These are phyloP conservation scores for Chrysosphaeria jannelii DNA, from an alignment of 2,329 filamentous ascomycete species.

Conservation along the genomic window DNA sequence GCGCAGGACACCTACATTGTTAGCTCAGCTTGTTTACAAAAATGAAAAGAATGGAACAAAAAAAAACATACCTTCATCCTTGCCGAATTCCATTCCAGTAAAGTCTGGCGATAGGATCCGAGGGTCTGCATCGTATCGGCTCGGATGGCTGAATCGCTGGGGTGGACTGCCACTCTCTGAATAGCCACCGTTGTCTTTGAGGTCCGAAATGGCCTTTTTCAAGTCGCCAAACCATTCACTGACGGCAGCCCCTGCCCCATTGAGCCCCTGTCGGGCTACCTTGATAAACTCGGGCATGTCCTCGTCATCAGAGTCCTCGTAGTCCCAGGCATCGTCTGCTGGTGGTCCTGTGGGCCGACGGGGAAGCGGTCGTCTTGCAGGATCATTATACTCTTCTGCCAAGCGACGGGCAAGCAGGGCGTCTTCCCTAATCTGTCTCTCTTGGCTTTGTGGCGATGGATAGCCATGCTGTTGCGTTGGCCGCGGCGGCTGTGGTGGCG, in stretches of 20 bases:
- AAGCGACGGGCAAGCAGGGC: conserved; percentile 74
- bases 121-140: too few species aligned
- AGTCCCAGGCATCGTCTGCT: conserved; percentile 11
- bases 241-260: conserved; percentile 77
- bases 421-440: conserved; percentile 66
- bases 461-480: conserved; percentile 24
- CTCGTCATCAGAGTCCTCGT: conserved; percentile 28
- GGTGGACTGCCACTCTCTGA: too few species aligned
- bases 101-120: too few species aligned
- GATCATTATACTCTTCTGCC: conserved; percentile 43
- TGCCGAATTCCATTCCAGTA: too few species aligned
- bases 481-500: conserved; percentile 53
- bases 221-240: conserved; percentile 78
- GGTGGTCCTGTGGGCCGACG: conserved; percentile 10
- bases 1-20: too few species aligned
- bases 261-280: conserved; percentile 78
- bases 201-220: conserved; percentile 76
- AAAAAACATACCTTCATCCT: too few species aligned
- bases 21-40: too few species aligned
- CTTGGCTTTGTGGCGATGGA: conserved; percentile 34
- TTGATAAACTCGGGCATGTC: conserved; percentile 81
- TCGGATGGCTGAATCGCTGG: too few species aligned
- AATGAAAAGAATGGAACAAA: too few species aligned
- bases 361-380: conserved; percentile 4
- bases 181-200: too few species aligned